phyloP scores from a whole-genome alignment of 2,329 filamentous ascomycete genomes.

The Paraconiothyrium brasiliense region DNA sequence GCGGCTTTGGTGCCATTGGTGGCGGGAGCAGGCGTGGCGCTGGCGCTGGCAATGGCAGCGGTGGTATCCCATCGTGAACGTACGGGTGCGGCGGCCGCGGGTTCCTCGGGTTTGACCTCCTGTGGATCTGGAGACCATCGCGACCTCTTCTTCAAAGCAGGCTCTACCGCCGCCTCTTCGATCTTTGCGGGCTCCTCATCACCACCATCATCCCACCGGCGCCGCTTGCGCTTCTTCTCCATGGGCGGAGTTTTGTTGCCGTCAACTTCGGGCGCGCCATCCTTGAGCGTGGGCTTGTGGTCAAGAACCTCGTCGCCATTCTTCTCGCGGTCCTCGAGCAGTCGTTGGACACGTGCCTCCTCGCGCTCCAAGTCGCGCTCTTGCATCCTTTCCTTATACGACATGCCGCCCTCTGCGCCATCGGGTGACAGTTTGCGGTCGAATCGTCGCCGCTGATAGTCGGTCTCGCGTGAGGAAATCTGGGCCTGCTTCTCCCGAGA shows the following conservation, averaged over 20 bases:
- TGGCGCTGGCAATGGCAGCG: conserved; percentile 32
- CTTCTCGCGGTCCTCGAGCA: conserved; percentile 79
- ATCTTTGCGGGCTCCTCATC: conserved; percentile 46
- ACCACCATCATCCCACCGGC: conserved; percentile 89
- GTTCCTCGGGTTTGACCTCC: conserved; percentile 64
- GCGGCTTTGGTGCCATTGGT: conserved; percentile 33
- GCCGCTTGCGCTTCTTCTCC: conserved; percentile 74
- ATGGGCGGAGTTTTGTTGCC: conserved; percentile 73
- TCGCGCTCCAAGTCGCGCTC: conserved; percentile 90
- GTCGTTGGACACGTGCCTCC: conserved; percentile 83
- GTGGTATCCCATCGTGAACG: conserved; percentile 51
- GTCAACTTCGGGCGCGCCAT: conserved; percentile 72
- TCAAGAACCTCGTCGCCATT: conserved; percentile 69
- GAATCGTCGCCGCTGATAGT: conserved; percentile 96
- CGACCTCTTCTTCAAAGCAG: conserved; percentile 56
- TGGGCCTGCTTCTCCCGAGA: conserved; percentile 88
- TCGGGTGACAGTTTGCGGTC: conserved; percentile 85
- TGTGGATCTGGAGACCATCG: conserved; percentile 20
- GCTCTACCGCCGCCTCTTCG: conserved; percentile 24
- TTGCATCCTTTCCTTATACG: conserved; percentile 91
- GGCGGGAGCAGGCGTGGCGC: conserved; percentile 34
- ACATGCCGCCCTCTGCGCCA: conserved; percentile 76
- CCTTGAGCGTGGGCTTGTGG: conserved; percentile 77
- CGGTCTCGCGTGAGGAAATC: conserved; percentile 91
- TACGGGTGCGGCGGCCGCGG: conserved; percentile 58